Evolutionary conservation across 768 basidiomycete species (phyloP), one percentile per base, ranked within the genome.

Genomic region (Auriscalpium microsporum): DNA sequence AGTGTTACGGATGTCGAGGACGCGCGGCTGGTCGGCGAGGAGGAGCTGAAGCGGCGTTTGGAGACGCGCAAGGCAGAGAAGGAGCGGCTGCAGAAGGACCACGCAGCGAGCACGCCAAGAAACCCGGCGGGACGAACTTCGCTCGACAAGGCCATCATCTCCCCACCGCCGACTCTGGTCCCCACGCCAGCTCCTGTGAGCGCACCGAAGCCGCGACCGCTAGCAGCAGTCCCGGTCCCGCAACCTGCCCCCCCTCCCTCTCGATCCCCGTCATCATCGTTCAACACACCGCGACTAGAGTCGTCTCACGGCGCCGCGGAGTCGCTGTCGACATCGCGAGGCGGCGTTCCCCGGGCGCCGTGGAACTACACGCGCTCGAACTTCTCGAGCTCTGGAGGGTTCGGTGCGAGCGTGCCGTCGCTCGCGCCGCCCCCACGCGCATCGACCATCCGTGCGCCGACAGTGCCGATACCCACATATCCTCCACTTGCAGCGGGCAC

Each of bases 21-120:
- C 44, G 81, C 82, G 28, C 76, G 84, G 48, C 71, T 92, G 44
- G 71, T 83, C 54, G 78, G 82, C 36, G 84, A 82, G 57, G 74
- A 71, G 53, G 77, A 78, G 45, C 66, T 70, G 51, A 74, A 70
- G 62, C 73, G 73, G 63, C 67, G 69, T 36, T 62, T 61, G 54
- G 60, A 59, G 52, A 53, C 51, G 53, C 65, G 65, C 21, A 65
- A 62, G 52, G 66, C 60, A 16, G 63, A 62, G 28, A 61, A 62
- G 17, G 62, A 59, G 37, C 56, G 63, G 7, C 50, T 54, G 45
- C 55, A 61, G 21, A 48, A 50, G 44, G 28, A 28, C 28, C 28
- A 28, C 2, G 28, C 28, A 48, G 60, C 54, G 14, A 56, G 35
- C 44, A 49, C 50, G 47, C 37, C 45, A 45, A 49, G 48, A 28